Evolutionary conservation across 495 filamentous ascomycete genomes (phyloP), one percentile per base, ranked within the genome.

Genomic region (Penicillium turbatum): DNA sequence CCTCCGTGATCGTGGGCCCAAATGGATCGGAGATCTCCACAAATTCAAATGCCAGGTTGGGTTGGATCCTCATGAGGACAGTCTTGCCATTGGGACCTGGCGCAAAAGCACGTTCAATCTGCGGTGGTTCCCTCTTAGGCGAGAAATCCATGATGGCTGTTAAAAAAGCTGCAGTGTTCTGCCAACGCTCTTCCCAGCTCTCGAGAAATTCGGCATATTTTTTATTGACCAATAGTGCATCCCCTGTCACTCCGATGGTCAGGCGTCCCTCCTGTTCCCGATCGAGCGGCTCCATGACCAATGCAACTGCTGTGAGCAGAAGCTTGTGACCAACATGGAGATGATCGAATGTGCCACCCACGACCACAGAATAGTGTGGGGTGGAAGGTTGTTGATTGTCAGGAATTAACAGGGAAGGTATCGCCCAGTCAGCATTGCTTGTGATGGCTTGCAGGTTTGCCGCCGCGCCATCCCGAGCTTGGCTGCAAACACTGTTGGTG

Each of bases 341-440:
- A 70, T 97, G 89, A 69, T 98, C 93, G 66, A 97, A 98, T 4
- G 93, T 97, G 16, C 93, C 93, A 37, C 92, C 93, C 30, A 97
- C 84, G n/a, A 82, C 84, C 30, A 95, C 86, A 15, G 80, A 78
- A 56, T 69, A 65, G 64, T 85, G 79, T 40, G 65, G 60, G 16
- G 48, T 59, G 26, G 52, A 51, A 38, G 55, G 51, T 27, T 55
- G 36, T 30, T 56, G 39, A 40, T 67, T 51, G 27, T 68, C 60
- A 27, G 67, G 53, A 40, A 51, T 38, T 39, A 73, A 24, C 37
- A 64, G 48, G 27, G 54, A 55, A 9, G 64, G 54, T 5, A 64
- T 39, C 2, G 45, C 47, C 67, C 69, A 68, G 35, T 66, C 53
- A 27, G 65, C 53, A 35, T 62, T 66, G 19, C 60, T 61, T n/a